Conservation (phyloP, 805 yeast genomes). For the Candida nanaspora region DNA sequence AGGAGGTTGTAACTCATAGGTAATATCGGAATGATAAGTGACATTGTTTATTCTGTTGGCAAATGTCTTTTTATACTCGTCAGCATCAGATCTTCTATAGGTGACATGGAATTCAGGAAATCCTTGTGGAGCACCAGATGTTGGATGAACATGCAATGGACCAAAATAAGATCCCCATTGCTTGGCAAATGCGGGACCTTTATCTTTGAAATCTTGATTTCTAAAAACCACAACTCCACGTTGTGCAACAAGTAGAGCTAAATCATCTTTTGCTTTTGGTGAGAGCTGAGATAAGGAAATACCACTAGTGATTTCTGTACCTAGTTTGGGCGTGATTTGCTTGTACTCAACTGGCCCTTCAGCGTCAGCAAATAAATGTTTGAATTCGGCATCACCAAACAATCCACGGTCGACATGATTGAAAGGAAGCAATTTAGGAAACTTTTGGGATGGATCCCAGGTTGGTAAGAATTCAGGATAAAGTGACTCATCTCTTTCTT, state of each 20-base stretch:
- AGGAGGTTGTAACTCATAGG: conserved; percentile 65
- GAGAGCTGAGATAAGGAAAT: conserved; percentile 46
- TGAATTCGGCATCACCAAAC: conserved; percentile 43
- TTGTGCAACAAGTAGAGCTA: conserved; percentile 57
- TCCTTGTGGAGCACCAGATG: conserved; percentile 55
- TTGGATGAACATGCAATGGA: conserved; percentile 59
- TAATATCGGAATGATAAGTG: conserved; percentile 64
- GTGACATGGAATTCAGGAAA: conserved; percentile 52
- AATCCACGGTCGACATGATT: conserved; percentile 48
- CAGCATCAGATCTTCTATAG: conserved; percentile 35
- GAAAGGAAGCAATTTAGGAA: conserved; percentile 41
- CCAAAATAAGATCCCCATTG: conserved; percentile 57
- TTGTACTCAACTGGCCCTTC: conserved; percentile 15
- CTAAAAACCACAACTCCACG: conserved; percentile 58
- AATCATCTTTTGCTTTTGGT: conserved; percentile 50
- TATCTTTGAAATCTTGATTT: conserved; percentile 51
- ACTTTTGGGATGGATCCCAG: conserved; percentile 56
- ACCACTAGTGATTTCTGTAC: conserved; percentile 46
- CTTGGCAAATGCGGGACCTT: conserved; percentile 37
- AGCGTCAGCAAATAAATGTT: conserved; percentile 33
- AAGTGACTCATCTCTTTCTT: conserved; percentile 25
- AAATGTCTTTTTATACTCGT: conserved; percentile 26
- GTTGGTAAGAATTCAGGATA: conserved; percentile 61
- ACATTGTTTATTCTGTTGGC: conserved; percentile 26
- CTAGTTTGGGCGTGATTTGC: conserved; percentile 59